These are phyloP conservation scores for Aspergillus coremiiformis DNA, from an alignment of 495 filamentous ascomycete genomes.

Conservation along the genomic window DNA sequence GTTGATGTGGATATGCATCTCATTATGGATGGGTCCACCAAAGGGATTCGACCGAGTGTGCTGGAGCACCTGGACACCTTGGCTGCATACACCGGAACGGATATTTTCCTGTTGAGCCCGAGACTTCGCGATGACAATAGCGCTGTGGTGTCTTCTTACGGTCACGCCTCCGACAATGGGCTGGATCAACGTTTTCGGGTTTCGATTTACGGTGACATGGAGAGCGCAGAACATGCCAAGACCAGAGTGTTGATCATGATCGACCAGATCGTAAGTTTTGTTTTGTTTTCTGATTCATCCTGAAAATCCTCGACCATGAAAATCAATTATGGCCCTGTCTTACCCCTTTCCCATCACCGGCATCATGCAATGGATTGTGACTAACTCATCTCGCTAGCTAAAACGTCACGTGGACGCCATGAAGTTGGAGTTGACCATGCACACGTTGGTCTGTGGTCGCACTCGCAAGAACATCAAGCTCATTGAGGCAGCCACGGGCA, in stretches of 20 bases:
- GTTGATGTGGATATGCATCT: constrained; percentile 87
- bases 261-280: constrained; percentile 81
- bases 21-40: constrained; percentile 63
- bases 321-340: background rate
- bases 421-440: constrained; percentile 77
- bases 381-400: constrained; percentile 54
- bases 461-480: constrained; percentile 93
- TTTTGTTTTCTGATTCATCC: background rate
- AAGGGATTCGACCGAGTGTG: constrained; percentile 60
- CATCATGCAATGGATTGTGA: background rate
- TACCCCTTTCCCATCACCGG: background rate
- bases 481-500: constrained; percentile 88
- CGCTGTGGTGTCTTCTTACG: constrained; percentile 51
- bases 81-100: constrained; percentile 80
- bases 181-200: constrained; percentile 79
- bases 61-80: constrained; percentile 78
- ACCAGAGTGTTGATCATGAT: constrained; percentile 94
- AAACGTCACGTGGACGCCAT: constrained; percentile 76
- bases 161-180: constrained; percentile 56
- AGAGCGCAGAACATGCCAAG: constrained; percentile 95
- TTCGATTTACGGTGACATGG: constrained; percentile 89
- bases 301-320: background rate
- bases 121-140: constrained; percentile 53
- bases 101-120: constrained; percentile 88
- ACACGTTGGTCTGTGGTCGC: constrained; percentile 83